Evolutionary conservation across 139 green algal genomes (phyloP).

Genomic region (Chlorella sorokiniana): DNA sequence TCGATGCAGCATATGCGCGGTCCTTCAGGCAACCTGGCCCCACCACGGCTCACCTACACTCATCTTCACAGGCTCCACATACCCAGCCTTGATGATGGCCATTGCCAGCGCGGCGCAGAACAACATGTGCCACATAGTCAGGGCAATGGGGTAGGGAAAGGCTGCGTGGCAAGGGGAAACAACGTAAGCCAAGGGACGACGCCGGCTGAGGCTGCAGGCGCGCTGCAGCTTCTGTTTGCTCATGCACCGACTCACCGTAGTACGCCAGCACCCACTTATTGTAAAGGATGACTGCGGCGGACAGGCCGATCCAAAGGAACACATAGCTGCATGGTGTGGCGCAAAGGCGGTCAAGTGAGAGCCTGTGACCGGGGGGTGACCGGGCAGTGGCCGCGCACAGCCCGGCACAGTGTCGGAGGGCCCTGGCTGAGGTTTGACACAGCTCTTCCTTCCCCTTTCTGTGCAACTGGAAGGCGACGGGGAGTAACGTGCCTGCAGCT

Average conservation of each 20-base stretch:
- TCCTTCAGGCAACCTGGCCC: not conserved
- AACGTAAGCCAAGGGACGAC: not conserved
- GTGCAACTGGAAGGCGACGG: not conserved
- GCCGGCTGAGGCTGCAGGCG: not conserved
- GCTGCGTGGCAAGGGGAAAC: not conserved
- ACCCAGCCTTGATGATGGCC: constrained; percentile 50
- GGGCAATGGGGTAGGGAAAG: constrained; percentile 89
- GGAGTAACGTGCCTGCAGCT: not conserved
- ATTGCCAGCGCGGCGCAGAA: constrained; percentile 83
- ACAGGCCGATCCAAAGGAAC: constrained; percentile 28
- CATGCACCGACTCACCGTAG: constrained; percentile 2
- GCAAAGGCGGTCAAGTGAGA: not conserved
- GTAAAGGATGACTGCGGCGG: constrained; percentile 43
- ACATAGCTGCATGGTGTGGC: constrained; percentile 11
- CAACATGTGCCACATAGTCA: constrained; percentile 87
- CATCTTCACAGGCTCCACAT: constrained; percentile 60
- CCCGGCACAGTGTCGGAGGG: too few species aligned
- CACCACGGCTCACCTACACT: not conserved
- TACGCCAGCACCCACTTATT: constrained; percentile 77
- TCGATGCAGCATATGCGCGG: too few species aligned
- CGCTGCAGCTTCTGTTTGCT: not conserved
- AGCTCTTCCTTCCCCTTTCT: too few species aligned
- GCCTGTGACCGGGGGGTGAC: not conserved
- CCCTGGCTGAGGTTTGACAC: too few species aligned
- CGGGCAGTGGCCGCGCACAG: too few species aligned